Conservation (phyloP, 768 basidiomycete species). For the Chalciporus sphaerocephalus region DNA sequence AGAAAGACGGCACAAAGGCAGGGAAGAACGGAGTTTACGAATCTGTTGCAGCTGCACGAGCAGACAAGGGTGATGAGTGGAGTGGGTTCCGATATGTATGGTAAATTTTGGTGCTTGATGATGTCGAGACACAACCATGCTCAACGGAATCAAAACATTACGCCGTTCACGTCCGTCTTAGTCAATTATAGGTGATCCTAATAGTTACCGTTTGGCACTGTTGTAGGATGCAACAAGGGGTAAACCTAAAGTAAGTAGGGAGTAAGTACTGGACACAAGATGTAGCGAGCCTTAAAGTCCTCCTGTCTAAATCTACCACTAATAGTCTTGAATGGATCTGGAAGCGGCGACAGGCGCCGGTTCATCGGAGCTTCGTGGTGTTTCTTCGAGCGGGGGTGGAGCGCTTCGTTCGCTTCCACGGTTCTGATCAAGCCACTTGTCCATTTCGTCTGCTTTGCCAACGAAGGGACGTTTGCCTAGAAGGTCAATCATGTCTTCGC, state of each 20-base stretch:
- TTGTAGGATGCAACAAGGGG: constrained; percentile 44
- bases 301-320: constrained; percentile 12
- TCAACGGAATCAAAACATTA: no score
- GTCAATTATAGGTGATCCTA: background rate
- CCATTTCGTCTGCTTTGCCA: constrained; percentile 87
- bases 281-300: constrained; percentile 5
- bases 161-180: background rate
- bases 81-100: constrained; percentile 70
- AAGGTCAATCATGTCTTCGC: constrained; percentile 83
- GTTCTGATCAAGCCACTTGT: constrained; percentile 91
- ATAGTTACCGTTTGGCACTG: background rate
- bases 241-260: constrained; percentile 38
- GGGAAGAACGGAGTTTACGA: constrained; percentile 50
- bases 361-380: constrained; percentile 34
- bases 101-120: constrained; percentile 16
- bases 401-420: constrained; percentile 54
- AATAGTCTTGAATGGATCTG: constrained; percentile 33
- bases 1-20: constrained; percentile 31
- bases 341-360: constrained; percentile 48
- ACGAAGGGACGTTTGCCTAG: constrained; percentile 80
- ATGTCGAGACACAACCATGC: constrained; percentile 5
- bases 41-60: constrained; percentile 52
- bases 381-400: constrained; percentile 59
- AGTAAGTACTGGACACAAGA: constrained; percentile 23
- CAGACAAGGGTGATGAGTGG: constrained; percentile 64